Conservation (phyloP, 1,284 basidiomycete genomes). For the Austroboletus novae-zelandiae region DNA sequence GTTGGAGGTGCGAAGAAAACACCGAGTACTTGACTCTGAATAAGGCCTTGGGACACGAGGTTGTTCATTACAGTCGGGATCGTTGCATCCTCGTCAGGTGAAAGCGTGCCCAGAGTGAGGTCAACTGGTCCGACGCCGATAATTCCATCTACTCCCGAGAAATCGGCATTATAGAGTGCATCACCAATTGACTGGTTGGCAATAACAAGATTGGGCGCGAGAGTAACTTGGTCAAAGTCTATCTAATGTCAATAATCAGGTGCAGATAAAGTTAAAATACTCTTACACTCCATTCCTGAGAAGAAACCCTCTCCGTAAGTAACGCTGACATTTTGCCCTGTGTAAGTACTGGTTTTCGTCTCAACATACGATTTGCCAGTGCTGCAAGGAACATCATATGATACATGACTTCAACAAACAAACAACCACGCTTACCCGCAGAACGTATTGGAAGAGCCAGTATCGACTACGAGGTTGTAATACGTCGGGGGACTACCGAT, state of each 20-base stretch:
- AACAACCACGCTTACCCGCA: conserved; percentile 25
- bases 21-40: conserved; percentile 18
- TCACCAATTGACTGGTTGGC: conserved; percentile 26
- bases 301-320: conserved; percentile 24
- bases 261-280: not conserved
- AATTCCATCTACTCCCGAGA: conserved; percentile 23
- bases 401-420: not conserved
- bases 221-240: conserved; percentile 25
- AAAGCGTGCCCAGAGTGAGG: conserved; percentile 18
- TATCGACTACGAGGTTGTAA: conserved; percentile 29
- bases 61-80: conserved; percentile 29
- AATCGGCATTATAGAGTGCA: conserved; percentile 12
- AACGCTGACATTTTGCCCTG: conserved; percentile 22
- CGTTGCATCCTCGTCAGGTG: not conserved
- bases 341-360: conserved; percentile 24
- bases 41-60: conserved; percentile 18
- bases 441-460: conserved; percentile 35
- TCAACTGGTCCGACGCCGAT: conserved; percentile 25
- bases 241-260: not conserved
- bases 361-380: conserved; percentile 14
- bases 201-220: conserved; percentile 19
- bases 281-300: conserved; percentile 25
- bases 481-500: conserved; percentile 25
- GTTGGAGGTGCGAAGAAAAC: conserved; percentile 26
- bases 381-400: conserved; percentile 7